These are phyloP conservation scores for Penicillium sp. DNA, from an alignment of 2,329 filamentous ascomycete genomes.

Conservation along the genomic window DNA sequence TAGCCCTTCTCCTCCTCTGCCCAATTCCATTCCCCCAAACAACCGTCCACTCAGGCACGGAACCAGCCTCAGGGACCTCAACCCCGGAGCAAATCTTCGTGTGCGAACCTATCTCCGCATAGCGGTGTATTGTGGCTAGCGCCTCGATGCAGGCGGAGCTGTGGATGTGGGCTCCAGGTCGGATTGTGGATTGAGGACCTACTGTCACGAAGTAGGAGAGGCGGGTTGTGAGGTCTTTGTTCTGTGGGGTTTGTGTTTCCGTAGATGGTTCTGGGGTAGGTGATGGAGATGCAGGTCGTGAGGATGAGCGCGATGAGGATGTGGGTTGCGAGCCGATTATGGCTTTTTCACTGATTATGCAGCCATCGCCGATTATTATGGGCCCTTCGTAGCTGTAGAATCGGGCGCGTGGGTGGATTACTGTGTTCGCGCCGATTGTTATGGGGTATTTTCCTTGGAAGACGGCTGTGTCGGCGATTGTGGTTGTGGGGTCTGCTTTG, in stretches of 20 bases:
- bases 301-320: constrained; percentile 7
- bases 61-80: constrained; percentile 57
- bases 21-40: constrained; percentile 64
- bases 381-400: constrained; percentile 77
- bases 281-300: constrained; percentile 5
- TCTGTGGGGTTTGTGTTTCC: neutral
- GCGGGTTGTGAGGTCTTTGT: constrained; percentile 23
- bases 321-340: constrained; percentile 52
- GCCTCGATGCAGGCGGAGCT: constrained; percentile 46
- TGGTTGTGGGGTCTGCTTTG: constrained; percentile 37
- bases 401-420: constrained; percentile 83
- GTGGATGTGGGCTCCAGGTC: constrained; percentile 41
- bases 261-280: constrained; percentile 3
- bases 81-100: constrained; percentile 70
- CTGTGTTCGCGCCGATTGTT: constrained; percentile 71
- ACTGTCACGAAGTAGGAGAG: constrained; percentile 43
- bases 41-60: constrained; percentile 67
- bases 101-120: constrained; percentile 50
- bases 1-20: constrained; percentile 34
- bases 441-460: constrained; percentile 71
- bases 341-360: constrained; percentile 72
- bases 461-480: constrained; percentile 40
- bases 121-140: constrained; percentile 38
- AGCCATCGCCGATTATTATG: constrained; percentile 76
- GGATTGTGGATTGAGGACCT: constrained; percentile 38